Evolutionary conservation across 805 yeast genomes (phyloP), one percentile per base, ranked within the genome.

Genomic region (Candida railenensis): DNA sequence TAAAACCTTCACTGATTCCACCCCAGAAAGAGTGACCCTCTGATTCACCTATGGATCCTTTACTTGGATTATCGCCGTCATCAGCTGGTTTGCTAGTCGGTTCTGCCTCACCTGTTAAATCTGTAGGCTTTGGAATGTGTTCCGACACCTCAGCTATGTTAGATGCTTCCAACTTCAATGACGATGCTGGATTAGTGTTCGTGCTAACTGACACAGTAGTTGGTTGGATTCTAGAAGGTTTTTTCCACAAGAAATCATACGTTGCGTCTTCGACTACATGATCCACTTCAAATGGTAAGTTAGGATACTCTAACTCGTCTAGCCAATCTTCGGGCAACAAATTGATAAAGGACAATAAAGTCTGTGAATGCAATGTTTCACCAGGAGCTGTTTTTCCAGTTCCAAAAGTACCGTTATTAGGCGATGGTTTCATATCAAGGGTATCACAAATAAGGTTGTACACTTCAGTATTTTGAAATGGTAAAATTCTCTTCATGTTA

Each of bases 371-470:
- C 14, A 40, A 22, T 11, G n/a, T 30, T 19, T 49, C 51, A 3
- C 38, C 39, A 7, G 8, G 19, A 7, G 40, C n/a, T 15, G 40
- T 43, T 19, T 22, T 14, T 15, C 19, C 34, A 0, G 49, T 25
- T 2, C 20, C 19, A 11, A 14, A 15, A 0, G 80, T 61, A 1
- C 92, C 92, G 54, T 86, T 85, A 54, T 83, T 85, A 1, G 74
- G 63, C 5, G 82, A 69, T 0, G 89, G 85, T 3, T 12, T 40
- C 25, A 79, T 40, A 22, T 61, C 58, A 46, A 87, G 65, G 1
- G 86, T 71, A 14, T 85, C 86, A 64, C 96, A 86, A 2, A 91
- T 48, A 20, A 91, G 73, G 53, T 84, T 81, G 64, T 89, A 91
- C 3, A 91, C 74, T 49, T 89, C 87, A 12, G 77, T 70, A 61